phyloP scores from a whole-genome alignment of 768 basidiomycete genomes.

The Cystofilobasidium macerans region DNA sequence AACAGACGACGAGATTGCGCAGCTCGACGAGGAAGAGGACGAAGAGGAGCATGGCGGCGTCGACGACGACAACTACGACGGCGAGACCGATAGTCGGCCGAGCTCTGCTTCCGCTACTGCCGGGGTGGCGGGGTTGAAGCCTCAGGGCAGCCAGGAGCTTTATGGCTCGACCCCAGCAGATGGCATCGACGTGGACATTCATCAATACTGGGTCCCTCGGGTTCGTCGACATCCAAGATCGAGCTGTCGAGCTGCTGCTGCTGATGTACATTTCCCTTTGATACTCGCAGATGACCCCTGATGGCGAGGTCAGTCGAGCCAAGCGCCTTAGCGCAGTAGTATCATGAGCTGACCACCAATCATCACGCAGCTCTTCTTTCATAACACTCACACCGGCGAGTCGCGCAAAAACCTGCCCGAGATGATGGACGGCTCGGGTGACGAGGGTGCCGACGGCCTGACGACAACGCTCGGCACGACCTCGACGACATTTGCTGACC shows the following conservation, averaged over 20 bases:
- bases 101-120: constrained; percentile 18
- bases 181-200: constrained; percentile 4
- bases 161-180: background rate
- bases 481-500: background rate
- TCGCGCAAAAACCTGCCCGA: constrained; percentile 67
- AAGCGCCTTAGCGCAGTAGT: too few species aligned
- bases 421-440: constrained; percentile 10
- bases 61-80: constrained; percentile 1
- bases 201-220: constrained; percentile 82
- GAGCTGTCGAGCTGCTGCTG: too few species aligned
- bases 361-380: constrained; percentile 71
- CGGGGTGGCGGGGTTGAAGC: background rate
- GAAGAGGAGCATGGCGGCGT: background rate
- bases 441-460: constrained; percentile 26
- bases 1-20: constrained; percentile 40
- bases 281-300: constrained; percentile 47
- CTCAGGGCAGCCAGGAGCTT: constrained; percentile 2
- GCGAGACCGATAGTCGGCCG: constrained; percentile 8
- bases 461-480: constrained; percentile 21
- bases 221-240: too few species aligned
- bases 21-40: background rate
- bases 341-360: background rate
- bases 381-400: constrained; percentile 56
- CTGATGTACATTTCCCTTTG: background rate
- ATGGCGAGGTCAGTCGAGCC: constrained; percentile 56